Conservation (phyloP, 164 flowering plant species). For the Aristolochia californica region DNA sequence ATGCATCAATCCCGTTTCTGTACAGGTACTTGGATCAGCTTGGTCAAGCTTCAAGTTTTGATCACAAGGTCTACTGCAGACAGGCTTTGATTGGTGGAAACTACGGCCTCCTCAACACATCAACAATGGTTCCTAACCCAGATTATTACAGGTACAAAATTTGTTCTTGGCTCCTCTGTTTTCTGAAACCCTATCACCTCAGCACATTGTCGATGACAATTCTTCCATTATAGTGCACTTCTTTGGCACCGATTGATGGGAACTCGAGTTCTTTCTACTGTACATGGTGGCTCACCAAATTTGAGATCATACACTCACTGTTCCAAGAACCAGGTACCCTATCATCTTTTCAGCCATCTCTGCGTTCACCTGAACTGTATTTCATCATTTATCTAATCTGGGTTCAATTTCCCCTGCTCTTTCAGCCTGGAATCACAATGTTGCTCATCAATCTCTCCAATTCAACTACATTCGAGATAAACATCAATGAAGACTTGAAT, state of each 20-base stretch:
- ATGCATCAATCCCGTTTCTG: not conserved
- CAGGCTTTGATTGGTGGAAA: slow-evolving; percentile 69
- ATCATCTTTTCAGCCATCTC: not conserved
- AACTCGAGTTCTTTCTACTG: slow-evolving; percentile 27
- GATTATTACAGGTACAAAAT: slow-evolving; percentile 48
- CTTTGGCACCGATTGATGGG: slow-evolving; percentile 77
- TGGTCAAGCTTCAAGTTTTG: slow-evolving; percentile 46
- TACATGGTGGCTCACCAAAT: slow-evolving; percentile 27
- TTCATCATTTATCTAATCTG: not conserved
- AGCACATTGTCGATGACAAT: not conserved
- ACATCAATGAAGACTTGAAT: slow-evolving; percentile 21
- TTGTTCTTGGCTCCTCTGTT: not conserved
- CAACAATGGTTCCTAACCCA: slow-evolving; percentile 53
- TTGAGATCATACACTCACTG: slow-evolving; percentile 54
- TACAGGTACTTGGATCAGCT: slow-evolving; percentile 71
- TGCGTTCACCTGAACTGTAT: not conserved
- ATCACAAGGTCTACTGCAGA: slow-evolving; percentile 55
- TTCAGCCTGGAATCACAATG: slow-evolving; percentile 36
- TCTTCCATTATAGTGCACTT: slow-evolving; percentile 42
- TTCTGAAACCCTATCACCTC: not conserved
- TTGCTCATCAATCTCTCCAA: slow-evolving; percentile 49
- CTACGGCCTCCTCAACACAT: slow-evolving; percentile 63
- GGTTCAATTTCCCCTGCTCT: not conserved
- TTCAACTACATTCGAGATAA: slow-evolving; percentile 22
- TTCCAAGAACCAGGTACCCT: slow-evolving; percentile 28